Conservation (phyloP, 2,329 filamentous ascomycete species). For the Leptodontidium sp. region DNA sequence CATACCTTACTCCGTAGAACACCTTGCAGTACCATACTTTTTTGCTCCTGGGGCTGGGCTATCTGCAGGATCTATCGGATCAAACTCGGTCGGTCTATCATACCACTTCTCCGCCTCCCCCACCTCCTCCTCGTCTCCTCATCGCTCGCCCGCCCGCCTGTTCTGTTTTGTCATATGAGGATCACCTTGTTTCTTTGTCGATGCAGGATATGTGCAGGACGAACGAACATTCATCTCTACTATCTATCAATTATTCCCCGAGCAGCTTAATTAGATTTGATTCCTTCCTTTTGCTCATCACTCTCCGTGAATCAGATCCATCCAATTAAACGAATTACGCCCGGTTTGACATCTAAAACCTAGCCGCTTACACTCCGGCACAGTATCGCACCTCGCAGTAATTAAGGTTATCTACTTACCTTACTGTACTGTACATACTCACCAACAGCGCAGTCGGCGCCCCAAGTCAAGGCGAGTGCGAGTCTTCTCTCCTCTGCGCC, state of each 20-base stretch:
- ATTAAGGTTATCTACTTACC: neutral
- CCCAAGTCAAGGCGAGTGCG: neutral
- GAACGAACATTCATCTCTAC: neutral
- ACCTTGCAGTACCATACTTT: too few species aligned
- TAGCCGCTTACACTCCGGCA: neutral
- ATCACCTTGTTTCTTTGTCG: neutral
- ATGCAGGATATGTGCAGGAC: too few species aligned
- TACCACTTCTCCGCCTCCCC: conserved; percentile 7
- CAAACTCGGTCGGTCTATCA: neutral
- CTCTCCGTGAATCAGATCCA: neutral
- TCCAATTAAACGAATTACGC: neutral
- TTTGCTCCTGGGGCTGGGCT: too few species aligned
- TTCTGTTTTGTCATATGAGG: neutral
- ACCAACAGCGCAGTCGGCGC: conserved; percentile 1
- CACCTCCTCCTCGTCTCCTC: neutral
- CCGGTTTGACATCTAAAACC: conserved; percentile 1
- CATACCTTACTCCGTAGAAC: too few species aligned
- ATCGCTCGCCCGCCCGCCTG: neutral
- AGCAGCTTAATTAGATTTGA: too few species aligned
- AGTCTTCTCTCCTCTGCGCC: neutral
- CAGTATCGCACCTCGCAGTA: neutral
- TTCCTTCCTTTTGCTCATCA: neutral
- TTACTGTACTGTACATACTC: neutral
- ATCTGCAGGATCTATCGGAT: too few species aligned
- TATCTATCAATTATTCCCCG: neutral